A percentile compares a stretch with the other conserved stretches of the same genome.
phyloP scores from a whole-genome alignment of 2,329 filamentous ascomycete genomes.

The Tolypocladium capitatum region DNA sequence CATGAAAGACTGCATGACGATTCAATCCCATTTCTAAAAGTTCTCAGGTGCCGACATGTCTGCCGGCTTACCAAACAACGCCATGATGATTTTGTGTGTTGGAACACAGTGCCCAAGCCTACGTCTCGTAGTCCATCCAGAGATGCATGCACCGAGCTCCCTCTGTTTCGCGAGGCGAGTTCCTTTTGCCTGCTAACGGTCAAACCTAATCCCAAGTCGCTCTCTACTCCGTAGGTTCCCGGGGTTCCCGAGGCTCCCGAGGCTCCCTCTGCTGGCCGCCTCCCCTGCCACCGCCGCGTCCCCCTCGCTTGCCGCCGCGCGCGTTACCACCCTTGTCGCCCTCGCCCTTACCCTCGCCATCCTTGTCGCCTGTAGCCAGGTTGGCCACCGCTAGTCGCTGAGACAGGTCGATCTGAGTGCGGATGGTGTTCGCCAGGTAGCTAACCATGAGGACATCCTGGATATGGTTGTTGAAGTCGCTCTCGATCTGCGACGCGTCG shows the following conservation, averaged over 20 bases:
- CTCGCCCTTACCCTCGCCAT: constrained; percentile 33
- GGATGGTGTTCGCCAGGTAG: constrained; percentile 96
- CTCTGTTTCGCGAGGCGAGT: neutral
- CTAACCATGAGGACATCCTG: constrained; percentile 97
- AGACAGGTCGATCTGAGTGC: constrained; percentile 95
- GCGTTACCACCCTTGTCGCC: constrained; percentile 30
- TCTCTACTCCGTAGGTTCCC: constrained; percentile 19
- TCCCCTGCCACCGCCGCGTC: constrained; percentile 36
- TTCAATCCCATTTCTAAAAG: constrained; percentile 21
- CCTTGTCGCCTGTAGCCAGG: constrained; percentile 38
- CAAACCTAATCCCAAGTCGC: neutral
- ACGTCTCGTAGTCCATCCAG: constrained; percentile 13
- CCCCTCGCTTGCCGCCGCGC: constrained; percentile 36
- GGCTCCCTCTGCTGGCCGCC: constrained; percentile 39
- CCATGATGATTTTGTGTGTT: constrained; percentile 20
- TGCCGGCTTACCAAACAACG: constrained; percentile 23
- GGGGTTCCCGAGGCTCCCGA: constrained; percentile 25
- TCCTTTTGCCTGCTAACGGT: neutral
- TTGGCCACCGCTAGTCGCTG: constrained; percentile 81
- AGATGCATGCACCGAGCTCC: constrained; percentile 4
- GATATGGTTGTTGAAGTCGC: constrained; percentile 99
- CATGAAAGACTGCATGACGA: constrained; percentile 11
- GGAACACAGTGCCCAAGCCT: constrained; percentile 19
- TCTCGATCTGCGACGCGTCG: constrained; percentile 77
- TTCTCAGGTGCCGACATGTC: constrained; percentile 16